Evolutionary conservation across 805 yeast genomes (phyloP).

Genomic region (Metschnikowia aberdeeniae): DNA sequence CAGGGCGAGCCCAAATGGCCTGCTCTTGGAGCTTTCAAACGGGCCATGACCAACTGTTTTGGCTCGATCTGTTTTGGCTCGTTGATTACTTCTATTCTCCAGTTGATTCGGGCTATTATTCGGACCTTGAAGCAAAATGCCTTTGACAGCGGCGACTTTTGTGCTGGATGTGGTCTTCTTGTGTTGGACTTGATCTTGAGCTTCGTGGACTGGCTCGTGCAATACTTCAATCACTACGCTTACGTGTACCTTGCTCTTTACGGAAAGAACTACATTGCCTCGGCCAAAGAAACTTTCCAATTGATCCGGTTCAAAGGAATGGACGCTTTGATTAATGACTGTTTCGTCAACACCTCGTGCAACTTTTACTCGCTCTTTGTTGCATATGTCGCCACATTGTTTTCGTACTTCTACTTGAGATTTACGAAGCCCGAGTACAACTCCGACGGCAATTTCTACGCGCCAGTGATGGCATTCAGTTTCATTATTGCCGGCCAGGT

Average conservation of each 20-base stretch:
- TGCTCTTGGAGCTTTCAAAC: conserved; percentile 72
- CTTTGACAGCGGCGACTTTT: conserved; percentile 47
- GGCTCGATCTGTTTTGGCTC: conserved; percentile 91
- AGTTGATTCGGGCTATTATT: conserved; percentile 56
- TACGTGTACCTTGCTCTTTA: conserved; percentile 83
- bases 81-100: conserved; percentile 65
- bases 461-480: conserved; percentile 70
- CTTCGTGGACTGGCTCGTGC: conserved; percentile 71
- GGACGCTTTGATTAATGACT: conserved; percentile 81
- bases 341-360: conserved; percentile 72
- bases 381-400: conserved; percentile 55
- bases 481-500: conserved; percentile 74
- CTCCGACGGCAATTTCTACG: conserved; percentile 54
- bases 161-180: conserved; percentile 50
- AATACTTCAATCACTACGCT: conserved; percentile 88
- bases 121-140: conserved; percentile 50
- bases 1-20: conserved; percentile 78
- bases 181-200: conserved; percentile 58
- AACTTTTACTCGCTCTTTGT: conserved; percentile 72
- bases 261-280: conserved; percentile 69
- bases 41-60: conserved; percentile 81
- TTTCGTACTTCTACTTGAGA: conserved; percentile 62
- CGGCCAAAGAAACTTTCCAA: conserved; percentile 81
- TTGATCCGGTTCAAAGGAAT: conserved; percentile 75
- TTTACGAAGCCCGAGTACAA: conserved; percentile 68